These are phyloP conservation scores for Leishmania turanica DNA, from an alignment of 208 protist species.

Conservation along the genomic window DNA sequence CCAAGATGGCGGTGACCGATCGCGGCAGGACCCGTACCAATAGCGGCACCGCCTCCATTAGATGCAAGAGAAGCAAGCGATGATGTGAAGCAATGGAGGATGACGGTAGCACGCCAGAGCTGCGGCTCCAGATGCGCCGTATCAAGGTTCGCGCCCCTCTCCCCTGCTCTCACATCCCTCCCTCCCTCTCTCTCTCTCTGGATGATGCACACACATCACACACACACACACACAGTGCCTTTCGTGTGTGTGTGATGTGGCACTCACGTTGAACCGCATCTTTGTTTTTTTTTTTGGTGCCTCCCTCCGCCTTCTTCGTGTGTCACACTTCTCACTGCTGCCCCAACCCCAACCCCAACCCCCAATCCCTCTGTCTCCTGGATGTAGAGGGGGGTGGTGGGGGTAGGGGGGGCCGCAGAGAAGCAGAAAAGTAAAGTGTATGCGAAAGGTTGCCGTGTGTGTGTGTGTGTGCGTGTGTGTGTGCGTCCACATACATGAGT, in stretches of 20 bases:
- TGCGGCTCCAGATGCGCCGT: background rate
- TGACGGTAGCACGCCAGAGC: too few relatives aligned
- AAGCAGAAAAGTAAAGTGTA: too few relatives aligned
- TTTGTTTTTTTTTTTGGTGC: too few relatives aligned
- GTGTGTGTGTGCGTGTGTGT: slow-evolving; percentile 3
- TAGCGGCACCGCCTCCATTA: background rate
- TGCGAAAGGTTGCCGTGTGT: too few relatives aligned
- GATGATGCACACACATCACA: background rate
- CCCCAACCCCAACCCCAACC: too few relatives aligned
- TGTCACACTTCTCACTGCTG: too few relatives aligned
- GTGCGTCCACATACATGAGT: background rate
- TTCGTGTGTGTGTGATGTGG: background rate
- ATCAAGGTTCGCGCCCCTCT: background rate
- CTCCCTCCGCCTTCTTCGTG: too few relatives aligned
- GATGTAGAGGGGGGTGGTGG: too few relatives aligned
- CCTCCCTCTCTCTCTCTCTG: background rate
- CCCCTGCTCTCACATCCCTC: background rate
- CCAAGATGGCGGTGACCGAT: slow-evolving; percentile 7
- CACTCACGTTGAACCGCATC: too few relatives aligned
- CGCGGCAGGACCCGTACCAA: background rate
- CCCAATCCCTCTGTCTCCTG: too few relatives aligned
- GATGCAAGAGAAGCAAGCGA: background rate
- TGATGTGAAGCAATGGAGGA: background rate
- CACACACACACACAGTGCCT: background rate
- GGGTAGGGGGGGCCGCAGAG: too few relatives aligned